A percentile compares a stretch with the other conserved stretches of the same genome.
phyloP scores from a whole-genome alignment of 805 yeast species.

The Starmerella apicola region DNA sequence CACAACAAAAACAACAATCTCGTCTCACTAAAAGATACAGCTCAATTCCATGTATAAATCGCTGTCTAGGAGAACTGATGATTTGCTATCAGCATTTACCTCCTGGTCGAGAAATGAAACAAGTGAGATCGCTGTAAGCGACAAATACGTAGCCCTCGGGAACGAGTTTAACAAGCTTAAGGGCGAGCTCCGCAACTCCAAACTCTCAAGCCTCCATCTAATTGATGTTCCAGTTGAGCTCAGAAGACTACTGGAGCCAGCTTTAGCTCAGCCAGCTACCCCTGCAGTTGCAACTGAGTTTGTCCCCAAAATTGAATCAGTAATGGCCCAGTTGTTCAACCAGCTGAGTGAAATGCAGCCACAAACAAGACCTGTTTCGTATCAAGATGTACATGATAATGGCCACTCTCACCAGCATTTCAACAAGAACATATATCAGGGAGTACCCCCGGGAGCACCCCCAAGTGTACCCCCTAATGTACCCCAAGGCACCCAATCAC shows the following conservation, averaged over 20 bases:
- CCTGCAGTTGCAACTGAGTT: slow-evolving; percentile 69
- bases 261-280: slow-evolving; percentile 72
- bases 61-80: too few species aligned
- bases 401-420: neutral
- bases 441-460: too few species aligned
- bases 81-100: slow-evolving; percentile 50
- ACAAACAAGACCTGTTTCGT: slow-evolving; percentile 5
- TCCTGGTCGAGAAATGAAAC: slow-evolving; percentile 82
- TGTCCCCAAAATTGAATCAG: slow-evolving; percentile 73
- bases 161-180: slow-evolving; percentile 84
- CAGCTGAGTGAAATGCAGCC: slow-evolving; percentile 45
- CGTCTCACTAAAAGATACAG: too few species aligned
- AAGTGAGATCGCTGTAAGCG: slow-evolving; percentile 72
- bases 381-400: neutral
- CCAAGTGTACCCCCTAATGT: too few species aligned
- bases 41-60: too few species aligned
- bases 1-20: too few species aligned
- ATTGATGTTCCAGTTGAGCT: slow-evolving; percentile 84
- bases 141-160: slow-evolving; percentile 82
- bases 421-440: too few species aligned
- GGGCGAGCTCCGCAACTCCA: slow-evolving; percentile 63
- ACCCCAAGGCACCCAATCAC: neutral
- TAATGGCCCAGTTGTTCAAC: slow-evolving; percentile 67
- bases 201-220: slow-evolving; percentile 63
- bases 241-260: slow-evolving; percentile 69